Base-by-base conservation (phyloP, 208 protist genomes). In the Acanthamoeba triangularis region DNA sequence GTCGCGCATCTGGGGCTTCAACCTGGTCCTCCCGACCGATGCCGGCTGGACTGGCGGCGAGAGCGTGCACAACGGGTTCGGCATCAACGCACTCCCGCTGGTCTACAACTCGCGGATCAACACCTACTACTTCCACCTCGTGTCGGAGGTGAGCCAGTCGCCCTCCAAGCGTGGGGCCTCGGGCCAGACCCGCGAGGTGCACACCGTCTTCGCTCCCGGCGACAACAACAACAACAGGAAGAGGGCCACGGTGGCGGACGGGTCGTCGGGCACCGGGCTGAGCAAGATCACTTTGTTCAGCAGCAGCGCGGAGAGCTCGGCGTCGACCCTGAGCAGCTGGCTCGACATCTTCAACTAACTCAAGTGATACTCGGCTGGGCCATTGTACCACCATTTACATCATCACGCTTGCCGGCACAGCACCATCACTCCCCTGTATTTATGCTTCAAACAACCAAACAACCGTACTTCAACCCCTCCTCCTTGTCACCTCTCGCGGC, bases 111-210 rank as follows among this genome's bases (percentile, higher is more conserved):
- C 52, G 35, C 1, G 37, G 5, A 44, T 76, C 35, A 3, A 28
- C 52, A 74, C 2, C 49, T 92, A 74, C 59, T 92, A 92, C 85
- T 92, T 92, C 61, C 85, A 92, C 85, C 52, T 92, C 56, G 59
- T 92, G 28, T 92, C 85, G 6, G 59, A 54, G 37, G 85, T 92
- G 37, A 72, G 59, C 37, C 85, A 92, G 61, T 10, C 85, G n/a
- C 84, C 84, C 1, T 14, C 11, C 23, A 59, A 87, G 67, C 8
- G 67, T 18, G 67, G 56, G 2, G 56, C 2, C 3, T 4, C 56
- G 16, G 18, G 18, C 56, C 2, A 16, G 11, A 16, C 16, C 5
- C 8, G 56, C 56, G 56, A 61, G 56, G 56, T 61, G 56, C 56
- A 61, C 56, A 23, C 56, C 11, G 18, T 61, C 56, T 23, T 61